phyloP scores from a whole-genome alignment of 805 yeast genomes.

The Pichia kluyveri region DNA sequence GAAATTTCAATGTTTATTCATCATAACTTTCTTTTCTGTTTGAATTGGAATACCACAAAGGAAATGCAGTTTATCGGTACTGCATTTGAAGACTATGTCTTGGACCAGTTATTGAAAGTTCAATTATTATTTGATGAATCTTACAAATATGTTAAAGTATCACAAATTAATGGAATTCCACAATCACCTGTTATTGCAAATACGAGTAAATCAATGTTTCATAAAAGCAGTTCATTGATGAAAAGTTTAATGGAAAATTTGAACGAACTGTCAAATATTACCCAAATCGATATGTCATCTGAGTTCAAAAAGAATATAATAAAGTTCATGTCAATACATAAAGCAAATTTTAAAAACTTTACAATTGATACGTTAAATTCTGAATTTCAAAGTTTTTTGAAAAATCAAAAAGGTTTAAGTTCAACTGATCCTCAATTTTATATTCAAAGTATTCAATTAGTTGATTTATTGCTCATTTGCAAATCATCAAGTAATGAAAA shows the following conservation, averaged over 20 bases:
- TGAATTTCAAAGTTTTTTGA: not conserved
- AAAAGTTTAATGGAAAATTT: slow-evolving; percentile 15
- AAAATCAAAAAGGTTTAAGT: not conserved
- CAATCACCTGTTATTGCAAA: slow-evolving; percentile 8
- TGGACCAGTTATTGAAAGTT: slow-evolving; percentile 20
- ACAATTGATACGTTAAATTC: slow-evolving; percentile 3
- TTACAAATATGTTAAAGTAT: slow-evolving; percentile 13
- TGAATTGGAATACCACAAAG: not conserved
- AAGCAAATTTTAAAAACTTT: slow-evolving; percentile 12
- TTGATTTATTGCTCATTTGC: slow-evolving; percentile 12
- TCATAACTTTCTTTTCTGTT: not conserved
- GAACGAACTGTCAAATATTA: slow-evolving; percentile 11
- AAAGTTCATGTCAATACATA: slow-evolving; percentile 9
- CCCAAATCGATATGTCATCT: slow-evolving; percentile 11
- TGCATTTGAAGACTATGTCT: slow-evolving; percentile 10
- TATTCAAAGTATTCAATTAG: slow-evolving; percentile 10
- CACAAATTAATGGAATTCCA: slow-evolving; percentile 14
- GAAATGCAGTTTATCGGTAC: slow-evolving; percentile 6
- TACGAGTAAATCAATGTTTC: slow-evolving; percentile 2
- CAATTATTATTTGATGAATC: slow-evolving; percentile 20
- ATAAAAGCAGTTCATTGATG: slow-evolving; percentile 13
- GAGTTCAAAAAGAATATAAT: slow-evolving; percentile 11
- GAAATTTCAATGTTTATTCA: too few species aligned
- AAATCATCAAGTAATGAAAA: slow-evolving; percentile 8
- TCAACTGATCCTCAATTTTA: slow-evolving; percentile 1